phyloP scores from a whole-genome alignment of 177 flowering plant genomes.

The Tripterygium wilfordii region DNA sequence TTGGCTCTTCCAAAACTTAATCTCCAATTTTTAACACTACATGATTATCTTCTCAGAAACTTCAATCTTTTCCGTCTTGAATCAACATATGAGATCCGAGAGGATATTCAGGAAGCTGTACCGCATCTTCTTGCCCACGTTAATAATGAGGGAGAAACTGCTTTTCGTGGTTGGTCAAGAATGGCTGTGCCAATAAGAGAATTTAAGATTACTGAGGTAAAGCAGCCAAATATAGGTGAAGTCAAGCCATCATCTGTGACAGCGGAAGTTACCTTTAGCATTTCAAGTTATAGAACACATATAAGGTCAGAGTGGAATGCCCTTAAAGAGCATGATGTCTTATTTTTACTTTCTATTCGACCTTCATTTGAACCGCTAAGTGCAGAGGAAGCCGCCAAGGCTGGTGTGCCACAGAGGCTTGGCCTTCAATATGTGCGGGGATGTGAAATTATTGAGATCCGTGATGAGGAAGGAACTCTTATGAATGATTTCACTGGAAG shows the following conservation, averaged over 20 bases:
- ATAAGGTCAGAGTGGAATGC: slow-evolving; percentile 95
- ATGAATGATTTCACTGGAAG: slow-evolving; percentile 99
- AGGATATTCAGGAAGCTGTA: slow-evolving; percentile 96
- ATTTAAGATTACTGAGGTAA: slow-evolving; percentile 77
- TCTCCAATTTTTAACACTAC: slow-evolving; percentile 89
- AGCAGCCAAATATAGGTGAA: slow-evolving; percentile 98
- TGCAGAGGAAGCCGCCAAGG: slow-evolving; percentile 76
- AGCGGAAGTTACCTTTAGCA: slow-evolving; percentile 77
- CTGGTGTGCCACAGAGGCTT: slow-evolving; percentile 86
- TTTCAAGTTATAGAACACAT: slow-evolving; percentile 81
- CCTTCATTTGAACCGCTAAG: slow-evolving; percentile 96
- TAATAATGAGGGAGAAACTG: slow-evolving; percentile 89
- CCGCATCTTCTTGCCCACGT: slow-evolving; percentile 94
- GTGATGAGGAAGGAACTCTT: slow-evolving; percentile 93
- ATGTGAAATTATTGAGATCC: slow-evolving; percentile 92
- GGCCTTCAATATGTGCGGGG: slow-evolving; percentile 97
- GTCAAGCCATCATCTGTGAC: slow-evolving; percentile 92
- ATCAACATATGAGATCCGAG: slow-evolving; percentile 98
- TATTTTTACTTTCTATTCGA: slow-evolving; percentile 80
- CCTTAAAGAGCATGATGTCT: slow-evolving; percentile 96
- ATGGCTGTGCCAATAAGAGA: slow-evolving; percentile 95
- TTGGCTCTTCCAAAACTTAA: slow-evolving; percentile 96
- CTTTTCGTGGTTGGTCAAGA: slow-evolving; percentile 99
- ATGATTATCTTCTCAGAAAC: slow-evolving; percentile 91
- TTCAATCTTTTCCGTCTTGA: slow-evolving; percentile 97